Base-by-base conservation (phyloP, 1,139 yeast species). In the Suhomyces guaymorum region DNA sequence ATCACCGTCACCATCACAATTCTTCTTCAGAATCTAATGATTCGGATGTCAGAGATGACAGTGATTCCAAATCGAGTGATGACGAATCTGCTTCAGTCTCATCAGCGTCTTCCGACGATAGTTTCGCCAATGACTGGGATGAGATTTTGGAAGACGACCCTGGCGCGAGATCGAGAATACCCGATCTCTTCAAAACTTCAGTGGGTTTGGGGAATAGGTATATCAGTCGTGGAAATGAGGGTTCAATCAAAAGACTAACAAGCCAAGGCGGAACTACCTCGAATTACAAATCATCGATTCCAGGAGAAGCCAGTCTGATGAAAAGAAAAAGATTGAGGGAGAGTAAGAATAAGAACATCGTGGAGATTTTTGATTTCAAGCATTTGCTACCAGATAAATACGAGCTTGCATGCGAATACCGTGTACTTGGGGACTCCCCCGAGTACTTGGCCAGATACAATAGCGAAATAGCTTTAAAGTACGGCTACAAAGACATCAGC, bases 361-460 rank as follows among this genome's bases (percentile, higher is more conserved):
- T 88, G 4, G 73, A 75, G 1, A 72, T 83, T 4, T 68, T 73
- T 41, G 94, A 89, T 54, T 83, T 83, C 54, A 65, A 75, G 16
- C 75, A 82, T 51, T 60, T 89, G 35, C 70, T 89, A 27, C 96
- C 96, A 0, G 84, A 89, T 18, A 80, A 83, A 43, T 71, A 75
- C 53, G 89, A 84, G 37, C 61, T 90, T 29, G 97, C 96, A 0
- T 64, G 73, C 20, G 92, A 84, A 44, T 90, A 89, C 55, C 66
- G 80, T 30, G 75, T 88, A 1, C 59, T 80, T 34, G 95, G 94
- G 1, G 82, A 72, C 14, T 54, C 78, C 1, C 84, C 94, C 0
- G 81, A 77, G 32, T 73, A 67, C 20, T 59, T 87, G 32, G 89
- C 95, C 0, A 59, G 65, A 7, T 78, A 82, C 53, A 90, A 90